Evolutionary conservation across 140 eudicot genomes (phyloP), one percentile per base, ranked within the genome.

Genomic region (Senecio squalidus): DNA sequence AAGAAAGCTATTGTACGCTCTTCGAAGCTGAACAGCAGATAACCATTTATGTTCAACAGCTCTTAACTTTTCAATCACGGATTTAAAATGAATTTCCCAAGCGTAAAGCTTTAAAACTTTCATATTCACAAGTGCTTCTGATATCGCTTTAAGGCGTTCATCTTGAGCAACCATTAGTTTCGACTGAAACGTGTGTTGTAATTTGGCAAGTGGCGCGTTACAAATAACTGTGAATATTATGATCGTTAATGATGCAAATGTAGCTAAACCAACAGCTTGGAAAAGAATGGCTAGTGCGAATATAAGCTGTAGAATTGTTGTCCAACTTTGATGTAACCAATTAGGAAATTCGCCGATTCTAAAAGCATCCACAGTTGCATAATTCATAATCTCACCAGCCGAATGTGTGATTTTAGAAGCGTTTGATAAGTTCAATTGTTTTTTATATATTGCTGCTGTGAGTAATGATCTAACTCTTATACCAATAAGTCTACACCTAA

Each of bases 321-420:
- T 92, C 98, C 98, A 92, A 6, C 80, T 74, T 71, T 87, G 98
- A 67, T 92, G 98, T 26, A 82, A 70, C 93, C 95, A 92, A 54
- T 62, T 84, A 4, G 98, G 98, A 61, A 92, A 84, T 62, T 92
- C 98, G 15, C 98, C 98, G 8, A 92, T 82, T 51, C 98, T 58
- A 34, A 83, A 92, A 24, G 95, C 95, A 78, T 92, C 98, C 29
- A 81, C 89, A 2, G 94, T 79, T 11, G 82, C 95, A 58, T 92
- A 92, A 50, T 82, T 92, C 89, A 83, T 79, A 54, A 92, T 92
- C 70, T 87, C 96, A 6, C 96, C 98, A 57, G 86, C 78, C 0
- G 98, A 92, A 73, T 87, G 95, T 18, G 60, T 80, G 55, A 80
- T 47, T 55, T 83, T 84, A 14, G 98, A 84, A 27, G 89, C 84